Percentiles rank a stretch among this genome's conserved stretches.
Conservation (phyloP, 805 yeast genomes). For the Kregervanrija fluxuum region DNA sequence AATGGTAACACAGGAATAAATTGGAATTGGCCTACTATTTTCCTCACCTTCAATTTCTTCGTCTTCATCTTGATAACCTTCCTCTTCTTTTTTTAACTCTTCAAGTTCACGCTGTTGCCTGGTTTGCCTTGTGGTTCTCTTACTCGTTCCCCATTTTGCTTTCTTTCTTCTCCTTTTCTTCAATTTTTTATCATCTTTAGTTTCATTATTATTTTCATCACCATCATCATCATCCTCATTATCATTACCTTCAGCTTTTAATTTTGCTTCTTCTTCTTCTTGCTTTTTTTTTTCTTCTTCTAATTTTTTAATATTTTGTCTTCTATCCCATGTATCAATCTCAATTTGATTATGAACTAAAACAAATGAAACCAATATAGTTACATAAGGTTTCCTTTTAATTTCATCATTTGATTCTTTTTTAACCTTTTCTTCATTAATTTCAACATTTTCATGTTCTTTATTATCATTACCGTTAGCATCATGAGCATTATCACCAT, state of each 20-base stretch:
- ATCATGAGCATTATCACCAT: slow-evolving; percentile 12
- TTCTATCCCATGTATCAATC: slow-evolving; percentile 37
- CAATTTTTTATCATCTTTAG: slow-evolving; percentile 12
- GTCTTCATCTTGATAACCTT: slow-evolving; percentile 14
- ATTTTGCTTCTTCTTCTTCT: slow-evolving; percentile 15
- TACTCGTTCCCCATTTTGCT: slow-evolving; percentile 20
- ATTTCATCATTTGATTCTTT: not conserved
- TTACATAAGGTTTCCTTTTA: slow-evolving; percentile 24
- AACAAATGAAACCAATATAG: slow-evolving; percentile 40
- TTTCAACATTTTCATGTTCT: slow-evolving; percentile 14
- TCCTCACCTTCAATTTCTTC: slow-evolving; percentile 25
- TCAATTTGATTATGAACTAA: slow-evolving; percentile 46
- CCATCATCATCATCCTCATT: slow-evolving; percentile 16
- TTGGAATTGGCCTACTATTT: slow-evolving; percentile 38
- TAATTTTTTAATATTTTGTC: slow-evolving; percentile 22
- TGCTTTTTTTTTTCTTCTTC: slow-evolving; percentile 20
- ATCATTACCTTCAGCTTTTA: slow-evolving; percentile 16
- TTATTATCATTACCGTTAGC: slow-evolving; percentile 3
- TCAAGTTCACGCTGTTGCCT: slow-evolving; percentile 9
- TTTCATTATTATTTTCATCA: slow-evolving; percentile 6
- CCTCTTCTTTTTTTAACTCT: slow-evolving; percentile 11
- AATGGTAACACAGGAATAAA: slow-evolving; percentile 59
- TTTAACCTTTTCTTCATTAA: slow-evolving; percentile 4
- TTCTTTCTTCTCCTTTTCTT: slow-evolving; percentile 20
- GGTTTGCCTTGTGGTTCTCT: slow-evolving; percentile 22